Conservation (phyloP, 345 rosid genomes). For the Zanthoxylum bungeanum region DNA sequence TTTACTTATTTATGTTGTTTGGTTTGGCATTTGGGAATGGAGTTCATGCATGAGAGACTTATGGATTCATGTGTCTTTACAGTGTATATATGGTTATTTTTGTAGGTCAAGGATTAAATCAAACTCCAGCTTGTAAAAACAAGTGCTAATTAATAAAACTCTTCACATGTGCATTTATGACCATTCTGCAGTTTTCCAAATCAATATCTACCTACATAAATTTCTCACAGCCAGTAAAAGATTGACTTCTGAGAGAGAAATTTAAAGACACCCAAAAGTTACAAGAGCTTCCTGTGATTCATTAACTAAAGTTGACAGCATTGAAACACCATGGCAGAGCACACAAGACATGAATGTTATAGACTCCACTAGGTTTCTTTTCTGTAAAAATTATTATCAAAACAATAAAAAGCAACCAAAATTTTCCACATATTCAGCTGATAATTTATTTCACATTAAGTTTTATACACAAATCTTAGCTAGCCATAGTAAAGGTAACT, state of each 20-base stretch:
- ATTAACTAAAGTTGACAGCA: constrained; percentile 1
- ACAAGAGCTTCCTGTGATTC: constrained; percentile 5
- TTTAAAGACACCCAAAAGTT: background rate
- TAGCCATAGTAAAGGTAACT: background rate
- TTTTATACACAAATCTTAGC: background rate
- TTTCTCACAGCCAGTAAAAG: constrained; percentile 6
- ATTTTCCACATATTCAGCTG: background rate
- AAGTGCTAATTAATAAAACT: background rate
- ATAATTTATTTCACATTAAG: constrained; percentile 4
- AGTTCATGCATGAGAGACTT: constrained; percentile 27
- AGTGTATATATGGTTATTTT: constrained; percentile 19
- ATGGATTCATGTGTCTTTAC: constrained; percentile 30
- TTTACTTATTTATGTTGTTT: too few species aligned
- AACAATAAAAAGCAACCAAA: background rate
- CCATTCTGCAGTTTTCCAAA: constrained; percentile 14
- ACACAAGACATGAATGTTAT: background rate
- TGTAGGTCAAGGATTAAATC: background rate
- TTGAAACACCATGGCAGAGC: background rate
- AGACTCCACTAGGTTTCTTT: background rate
- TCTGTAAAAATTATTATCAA: background rate
- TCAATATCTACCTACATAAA: constrained; percentile 5
- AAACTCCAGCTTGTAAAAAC: background rate
- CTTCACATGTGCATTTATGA: constrained; percentile 41
- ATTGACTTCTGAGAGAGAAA: background rate
- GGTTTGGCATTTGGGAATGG: constrained; percentile 3